Percentiles rank a stretch among this genome's conserved stretches.
Evolutionary conservation across 306 rosid species (phyloP).

Genomic region (Trifolium pratense): DNA sequence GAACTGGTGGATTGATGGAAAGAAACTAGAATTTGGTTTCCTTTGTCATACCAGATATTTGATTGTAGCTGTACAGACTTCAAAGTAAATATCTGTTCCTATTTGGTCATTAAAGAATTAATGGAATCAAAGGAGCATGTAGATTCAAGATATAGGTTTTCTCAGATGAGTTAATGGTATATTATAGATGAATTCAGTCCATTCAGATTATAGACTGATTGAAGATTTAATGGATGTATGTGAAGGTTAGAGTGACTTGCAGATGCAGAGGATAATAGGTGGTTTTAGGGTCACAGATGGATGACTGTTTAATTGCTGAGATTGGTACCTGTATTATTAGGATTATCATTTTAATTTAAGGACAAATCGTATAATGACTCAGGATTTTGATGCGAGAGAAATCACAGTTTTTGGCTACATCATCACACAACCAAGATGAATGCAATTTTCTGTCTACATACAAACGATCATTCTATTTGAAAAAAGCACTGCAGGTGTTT

Average conservation of each 20-base stretch:
- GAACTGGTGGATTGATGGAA: slow-evolving; percentile 10
- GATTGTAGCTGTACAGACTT: background rate
- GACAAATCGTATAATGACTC: slow-evolving; percentile 16
- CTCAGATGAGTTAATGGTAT: slow-evolving; percentile 9
- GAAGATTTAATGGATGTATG: slow-evolving; percentile 10
- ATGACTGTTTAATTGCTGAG: slow-evolving; percentile 12
- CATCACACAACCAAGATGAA: slow-evolving; percentile 3
- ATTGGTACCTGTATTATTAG: slow-evolving; percentile 7
- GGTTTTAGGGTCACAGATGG: background rate
- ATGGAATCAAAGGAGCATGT: slow-evolving; percentile 22
- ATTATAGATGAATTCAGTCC: background rate
- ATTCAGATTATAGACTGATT: background rate
- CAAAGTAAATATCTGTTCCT: slow-evolving; percentile 14
- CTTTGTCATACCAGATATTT: background rate
- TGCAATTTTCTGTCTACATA: slow-evolving; percentile 6
- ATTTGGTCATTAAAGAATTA: slow-evolving; percentile 1
- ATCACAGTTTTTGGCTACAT: slow-evolving; percentile 15
- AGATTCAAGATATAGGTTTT: slow-evolving; percentile 18
- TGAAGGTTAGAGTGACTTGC: slow-evolving; percentile 1
- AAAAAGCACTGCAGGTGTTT: slow-evolving; percentile 1
- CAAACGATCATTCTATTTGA: slow-evolving; percentile 9
- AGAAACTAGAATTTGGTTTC: background rate
- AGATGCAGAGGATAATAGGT: slow-evolving; percentile 15
- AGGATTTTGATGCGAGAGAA: slow-evolving; percentile 31
- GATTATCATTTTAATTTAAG: slow-evolving; percentile 27